These are phyloP conservation scores for Nymphaea thermarum DNA, from an alignment of 164 flowering plant species.

Conservation along the genomic window DNA sequence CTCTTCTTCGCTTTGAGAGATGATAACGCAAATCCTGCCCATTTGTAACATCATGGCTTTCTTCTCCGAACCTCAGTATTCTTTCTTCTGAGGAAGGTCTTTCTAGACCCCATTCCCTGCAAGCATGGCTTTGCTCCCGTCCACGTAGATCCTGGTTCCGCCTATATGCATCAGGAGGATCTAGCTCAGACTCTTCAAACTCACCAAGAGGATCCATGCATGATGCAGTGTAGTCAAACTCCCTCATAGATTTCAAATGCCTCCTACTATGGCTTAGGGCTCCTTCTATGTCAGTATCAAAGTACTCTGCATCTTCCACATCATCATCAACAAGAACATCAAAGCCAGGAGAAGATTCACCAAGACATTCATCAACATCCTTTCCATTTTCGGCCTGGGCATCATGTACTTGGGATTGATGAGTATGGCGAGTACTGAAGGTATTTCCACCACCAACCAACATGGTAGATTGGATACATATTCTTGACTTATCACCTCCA, in stretches of 20 bases:
- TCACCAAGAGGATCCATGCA: slow-evolving; percentile 31
- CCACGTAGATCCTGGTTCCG: slow-evolving; percentile 4
- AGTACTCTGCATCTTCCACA: slow-evolving; percentile 44
- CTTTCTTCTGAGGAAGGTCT: slow-evolving; percentile 28
- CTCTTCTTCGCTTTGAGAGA: slow-evolving; percentile 51
- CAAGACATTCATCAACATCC: slow-evolving; percentile 55
- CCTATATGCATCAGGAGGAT: slow-evolving; percentile 22
- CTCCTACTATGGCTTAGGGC: slow-evolving; percentile 30
- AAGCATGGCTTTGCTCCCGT: slow-evolving; percentile 30
- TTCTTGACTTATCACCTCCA: slow-evolving; percentile 23
- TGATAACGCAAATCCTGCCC: slow-evolving; percentile 55
- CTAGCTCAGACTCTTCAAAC: slow-evolving; percentile 35
- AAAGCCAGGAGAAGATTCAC: slow-evolving; percentile 91
- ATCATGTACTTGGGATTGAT: slow-evolving; percentile 17
- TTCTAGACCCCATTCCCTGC: slow-evolving; percentile 18
- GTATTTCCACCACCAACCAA: slow-evolving; percentile 26
- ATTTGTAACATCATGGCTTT: slow-evolving; percentile 30
- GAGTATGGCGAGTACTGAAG: slow-evolving; percentile 17
- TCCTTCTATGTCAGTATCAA: slow-evolving; percentile 48
- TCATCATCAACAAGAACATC: slow-evolving; percentile 95
- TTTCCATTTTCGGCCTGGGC: slow-evolving; percentile 27
- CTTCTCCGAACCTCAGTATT: slow-evolving; percentile 27
- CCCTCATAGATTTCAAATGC: slow-evolving; percentile 22
- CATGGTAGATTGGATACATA: neutral
- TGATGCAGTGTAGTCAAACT: slow-evolving; percentile 26